Percentiles rank a stretch among this genome's conserved stretches.
Conservation (phyloP, 2,329 filamentous ascomycete species). For the Ustulina deusta region DNA sequence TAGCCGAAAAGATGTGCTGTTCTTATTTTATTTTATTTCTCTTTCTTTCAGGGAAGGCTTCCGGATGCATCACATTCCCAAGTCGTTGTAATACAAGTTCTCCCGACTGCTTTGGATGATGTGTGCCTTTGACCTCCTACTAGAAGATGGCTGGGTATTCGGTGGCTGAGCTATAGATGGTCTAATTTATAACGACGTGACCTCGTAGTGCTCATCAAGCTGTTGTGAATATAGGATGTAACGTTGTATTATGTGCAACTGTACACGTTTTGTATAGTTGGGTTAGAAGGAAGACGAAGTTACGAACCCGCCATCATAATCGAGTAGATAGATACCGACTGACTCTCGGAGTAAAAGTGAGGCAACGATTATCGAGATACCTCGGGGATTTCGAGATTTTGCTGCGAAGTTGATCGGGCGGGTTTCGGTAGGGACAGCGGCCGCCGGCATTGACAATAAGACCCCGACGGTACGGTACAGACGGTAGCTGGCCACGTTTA, state of each 20-base stretch:
- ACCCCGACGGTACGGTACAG: background rate
- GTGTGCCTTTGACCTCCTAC: background rate
- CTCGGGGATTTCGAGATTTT: background rate
- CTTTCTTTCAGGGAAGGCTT: background rate
- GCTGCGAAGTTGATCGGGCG: background rate
- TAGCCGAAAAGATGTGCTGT: background rate
- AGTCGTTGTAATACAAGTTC: background rate
- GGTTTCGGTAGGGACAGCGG: background rate
- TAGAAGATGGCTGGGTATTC: background rate
- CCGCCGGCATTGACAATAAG: background rate
- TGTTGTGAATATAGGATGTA: background rate
- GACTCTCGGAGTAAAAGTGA: background rate
- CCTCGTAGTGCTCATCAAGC: background rate
- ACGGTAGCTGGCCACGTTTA: background rate
- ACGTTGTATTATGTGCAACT: background rate
- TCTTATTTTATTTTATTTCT: too few species aligned
- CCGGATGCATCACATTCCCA: too few species aligned
- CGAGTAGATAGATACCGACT: background rate
- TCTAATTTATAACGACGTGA: background rate
- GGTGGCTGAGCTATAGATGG: background rate
- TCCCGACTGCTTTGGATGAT: background rate
- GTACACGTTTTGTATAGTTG: background rate
- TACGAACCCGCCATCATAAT: background rate
- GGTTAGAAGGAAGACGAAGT: background rate
- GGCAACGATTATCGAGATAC: background rate